A percentile compares a stretch with the other conserved stretches of the same genome.
Evolutionary conservation across 179 eudicot species (phyloP).

Genomic region (Heliamphora ciliata): DNA sequence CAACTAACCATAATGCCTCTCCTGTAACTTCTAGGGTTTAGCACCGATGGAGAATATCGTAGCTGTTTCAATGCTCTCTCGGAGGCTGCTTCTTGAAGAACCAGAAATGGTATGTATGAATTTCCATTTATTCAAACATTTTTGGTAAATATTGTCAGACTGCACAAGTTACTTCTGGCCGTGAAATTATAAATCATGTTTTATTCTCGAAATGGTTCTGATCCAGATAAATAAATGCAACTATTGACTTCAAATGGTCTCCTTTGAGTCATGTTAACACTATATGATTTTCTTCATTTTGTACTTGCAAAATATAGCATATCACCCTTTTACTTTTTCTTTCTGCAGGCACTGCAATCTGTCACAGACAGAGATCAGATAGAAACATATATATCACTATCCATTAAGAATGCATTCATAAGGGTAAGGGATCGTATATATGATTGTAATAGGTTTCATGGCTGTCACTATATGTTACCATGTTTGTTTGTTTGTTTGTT

Average conservation of each 20-base stretch:
- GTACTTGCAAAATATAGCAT: slow-evolving; percentile 4
- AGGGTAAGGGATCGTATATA: slow-evolving; percentile 51
- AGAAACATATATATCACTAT: slow-evolving; percentile 62
- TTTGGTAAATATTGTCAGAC: background rate
- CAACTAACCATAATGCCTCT: slow-evolving; percentile 3
- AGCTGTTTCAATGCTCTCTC: slow-evolving; percentile 73
- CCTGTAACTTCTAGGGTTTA: slow-evolving; percentile 42
- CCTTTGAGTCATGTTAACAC: background rate
- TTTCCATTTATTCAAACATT: background rate
- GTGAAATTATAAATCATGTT: background rate
- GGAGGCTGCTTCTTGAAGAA: slow-evolving; percentile 90
- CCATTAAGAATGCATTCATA: slow-evolving; percentile 71
- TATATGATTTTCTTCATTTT: slow-evolving; percentile 3
- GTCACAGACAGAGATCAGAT: slow-evolving; percentile 76
- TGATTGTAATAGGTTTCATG: background rate
- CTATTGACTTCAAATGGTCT: background rate
- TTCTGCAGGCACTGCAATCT: slow-evolving; percentile 52
- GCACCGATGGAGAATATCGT: slow-evolving; percentile 60
- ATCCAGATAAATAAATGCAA: background rate
- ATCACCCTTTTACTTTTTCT: slow-evolving; percentile 1
- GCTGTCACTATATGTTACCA: background rate
- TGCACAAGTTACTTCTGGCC: background rate
- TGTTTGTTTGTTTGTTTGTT: background rate
- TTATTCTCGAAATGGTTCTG: background rate
- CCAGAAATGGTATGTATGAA: slow-evolving; percentile 43